Conservation (phyloP, 768 basidiomycete species). For the Pulveroboletus sp. region DNA sequence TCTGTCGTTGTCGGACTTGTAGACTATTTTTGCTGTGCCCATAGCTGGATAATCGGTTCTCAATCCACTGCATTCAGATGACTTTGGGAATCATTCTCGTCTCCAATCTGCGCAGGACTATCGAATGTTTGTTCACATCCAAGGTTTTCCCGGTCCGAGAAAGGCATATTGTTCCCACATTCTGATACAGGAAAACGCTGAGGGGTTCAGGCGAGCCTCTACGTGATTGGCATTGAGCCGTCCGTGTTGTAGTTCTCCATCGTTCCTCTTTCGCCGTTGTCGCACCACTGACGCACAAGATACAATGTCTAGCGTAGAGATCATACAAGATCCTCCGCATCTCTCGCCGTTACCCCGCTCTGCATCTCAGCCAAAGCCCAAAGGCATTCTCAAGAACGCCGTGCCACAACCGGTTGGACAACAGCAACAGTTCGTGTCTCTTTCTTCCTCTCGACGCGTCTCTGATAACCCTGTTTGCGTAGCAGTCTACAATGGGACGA, state of each 20-base stretch:
- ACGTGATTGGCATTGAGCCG: conserved; percentile 3
- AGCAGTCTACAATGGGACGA: conserved; percentile 93
- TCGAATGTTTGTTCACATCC: background rate
- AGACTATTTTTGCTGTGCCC: conserved; percentile 1
- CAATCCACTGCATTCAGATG: background rate
- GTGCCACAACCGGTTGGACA: conserved; percentile 36
- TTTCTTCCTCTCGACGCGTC: background rate
- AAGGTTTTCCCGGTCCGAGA: conserved; percentile 1
- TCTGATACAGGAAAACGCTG: background rate
- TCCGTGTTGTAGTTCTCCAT: background rate
- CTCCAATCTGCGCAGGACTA: background rate
- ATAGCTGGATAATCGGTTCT: background rate
- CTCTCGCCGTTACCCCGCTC: conserved; percentile 55
- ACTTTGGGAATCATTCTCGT: background rate
- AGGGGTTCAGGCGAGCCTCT: conserved; percentile 8
- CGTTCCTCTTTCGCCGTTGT: background rate
- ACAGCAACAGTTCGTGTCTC: conserved; percentile 49
- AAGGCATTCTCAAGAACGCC: conserved; percentile 87
- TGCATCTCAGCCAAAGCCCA: conserved; percentile 67
- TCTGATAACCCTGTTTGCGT: background rate
- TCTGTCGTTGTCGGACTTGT: conserved; percentile 7
- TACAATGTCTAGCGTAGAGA: conserved; percentile 27
- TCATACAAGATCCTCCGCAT: conserved; percentile 38
- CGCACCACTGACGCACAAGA: background rate
- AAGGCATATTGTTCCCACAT: conserved; percentile 27